phyloP scores from a whole-genome alignment of 306 rosid genomes.

The Cucurbita pepo region DNA sequence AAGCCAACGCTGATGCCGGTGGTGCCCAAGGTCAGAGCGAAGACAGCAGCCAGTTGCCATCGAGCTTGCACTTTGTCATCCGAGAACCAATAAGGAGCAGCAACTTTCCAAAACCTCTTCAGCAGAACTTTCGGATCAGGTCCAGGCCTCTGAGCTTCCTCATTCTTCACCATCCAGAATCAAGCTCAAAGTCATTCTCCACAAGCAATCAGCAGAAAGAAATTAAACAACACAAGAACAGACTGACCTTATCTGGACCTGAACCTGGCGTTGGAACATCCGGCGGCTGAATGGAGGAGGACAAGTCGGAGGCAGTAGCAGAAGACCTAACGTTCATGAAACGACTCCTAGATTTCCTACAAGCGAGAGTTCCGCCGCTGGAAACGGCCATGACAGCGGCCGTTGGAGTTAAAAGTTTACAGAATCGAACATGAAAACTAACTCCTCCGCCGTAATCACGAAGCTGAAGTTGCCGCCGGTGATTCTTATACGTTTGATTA shows the following conservation, averaged over 20 bases:
- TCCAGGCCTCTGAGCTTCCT: constrained; percentile 22
- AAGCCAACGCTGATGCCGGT: constrained; percentile 95
- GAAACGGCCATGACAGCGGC: constrained; percentile 8
- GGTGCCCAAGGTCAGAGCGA: constrained; percentile 79
- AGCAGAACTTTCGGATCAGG: constrained; percentile 48
- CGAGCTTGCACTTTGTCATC: constrained; percentile 69
- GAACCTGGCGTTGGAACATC: neutral
- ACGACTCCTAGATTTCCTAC: constrained; percentile 9
- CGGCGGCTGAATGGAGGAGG: neutral
- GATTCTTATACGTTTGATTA: neutral
- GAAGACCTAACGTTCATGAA: constrained; percentile 9
- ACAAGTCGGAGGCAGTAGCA: neutral
- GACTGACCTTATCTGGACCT: constrained; percentile 12
- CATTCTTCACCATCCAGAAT: constrained; percentile 6
- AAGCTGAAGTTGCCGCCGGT: neutral
- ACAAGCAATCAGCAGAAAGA: neutral
- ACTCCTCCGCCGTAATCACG: neutral
- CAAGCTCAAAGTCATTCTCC: neutral
- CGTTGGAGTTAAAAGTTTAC: constrained; percentile 4
- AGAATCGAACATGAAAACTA: constrained; percentile 1
- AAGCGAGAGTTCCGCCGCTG: constrained; percentile 1
- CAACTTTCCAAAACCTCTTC: constrained; percentile 85
- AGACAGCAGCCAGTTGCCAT: constrained; percentile 64
- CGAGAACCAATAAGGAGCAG: constrained; percentile 84
- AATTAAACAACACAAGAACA: neutral